Evolutionary conservation across 1,284 basidiomycete genomes (phyloP), one percentile per base, ranked within the genome.

Genomic region (Naganishia sp.): DNA sequence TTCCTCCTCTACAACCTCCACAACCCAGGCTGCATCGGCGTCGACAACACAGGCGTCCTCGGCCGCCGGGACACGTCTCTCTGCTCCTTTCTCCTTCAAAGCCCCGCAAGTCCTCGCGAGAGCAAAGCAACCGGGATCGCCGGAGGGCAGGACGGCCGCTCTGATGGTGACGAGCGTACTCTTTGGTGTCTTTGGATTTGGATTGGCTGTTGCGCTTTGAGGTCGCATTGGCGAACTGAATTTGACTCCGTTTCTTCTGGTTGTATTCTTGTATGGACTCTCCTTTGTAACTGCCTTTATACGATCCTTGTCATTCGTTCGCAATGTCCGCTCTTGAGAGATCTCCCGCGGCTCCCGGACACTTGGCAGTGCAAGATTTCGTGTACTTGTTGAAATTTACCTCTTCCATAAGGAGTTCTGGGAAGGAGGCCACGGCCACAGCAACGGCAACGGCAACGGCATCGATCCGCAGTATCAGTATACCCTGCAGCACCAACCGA

Each of bases 121-220:
- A 35, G 42, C 28, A 23, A 53, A 32, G 11, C 61, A 53, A 51
- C 47, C 58, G 15, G 58, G 58, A 18, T 51, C 58, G 2, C 35
- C 58, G 18, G 58, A 61, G 25, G 51, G 61, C 18, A 42, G 50
- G 15, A 54, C 50, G 28, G 52, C 51, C 42, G 41, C 51, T 21
- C n/a, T 63, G 41, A 53, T 63, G 51, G 50, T 54, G 17, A 53
- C 61, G 28, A 54, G 61, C 32, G 52, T 63, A 13, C 43, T 63
- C 9, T 23, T 63, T 46, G 61, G 61, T 7, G 61, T 63, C 6
- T 63, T 63, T 47, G 52, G 61, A 9, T 63, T 63, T 11, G 61
- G 61, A 7, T 63, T 63, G 51, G 61, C 61, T 15, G 35, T 63
- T 18, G 61, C 52, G 35, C 50, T 63, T 6, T 54, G 11, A 32